Conservation (phyloP, 129 eudicot species). For the Dittrichia graveolens region DNA sequence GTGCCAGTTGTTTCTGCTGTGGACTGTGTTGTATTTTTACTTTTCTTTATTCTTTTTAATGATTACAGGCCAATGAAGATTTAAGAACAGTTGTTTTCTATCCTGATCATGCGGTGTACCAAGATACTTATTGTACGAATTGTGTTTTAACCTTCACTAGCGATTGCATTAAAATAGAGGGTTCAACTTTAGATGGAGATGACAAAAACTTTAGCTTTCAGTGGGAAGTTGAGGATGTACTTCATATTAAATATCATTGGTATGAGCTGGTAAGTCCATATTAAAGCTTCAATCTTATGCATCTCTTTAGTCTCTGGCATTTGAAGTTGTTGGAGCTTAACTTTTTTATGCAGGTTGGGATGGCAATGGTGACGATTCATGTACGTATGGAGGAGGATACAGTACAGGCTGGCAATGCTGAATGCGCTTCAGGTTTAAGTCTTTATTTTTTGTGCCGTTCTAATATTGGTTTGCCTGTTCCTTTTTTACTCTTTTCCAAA, state of each 20-base stretch:
- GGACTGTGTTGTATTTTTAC: constrained; percentile 4
- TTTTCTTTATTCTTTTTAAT: constrained; percentile 14
- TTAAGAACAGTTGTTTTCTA: constrained; percentile 41
- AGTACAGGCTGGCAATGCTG: constrained; percentile 28
- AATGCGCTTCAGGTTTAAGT: constrained; percentile 52
- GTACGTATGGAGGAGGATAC: constrained; percentile 49
- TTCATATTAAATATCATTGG: constrained; percentile 57
- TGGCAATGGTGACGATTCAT: constrained; percentile 48
- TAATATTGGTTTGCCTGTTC: background rate
- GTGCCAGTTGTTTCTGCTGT: constrained; percentile 14
- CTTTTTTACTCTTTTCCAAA: too few species aligned
- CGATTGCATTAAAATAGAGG: constrained; percentile 46
- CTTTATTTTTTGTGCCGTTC: constrained; percentile 6
- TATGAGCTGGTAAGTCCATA: constrained; percentile 53
- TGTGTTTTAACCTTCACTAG: constrained; percentile 51
- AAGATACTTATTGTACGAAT: constrained; percentile 47
- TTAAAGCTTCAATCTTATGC: background rate
- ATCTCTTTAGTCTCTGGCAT: background rate
- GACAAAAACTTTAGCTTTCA: constrained; percentile 38
- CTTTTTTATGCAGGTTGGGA: constrained; percentile 44
- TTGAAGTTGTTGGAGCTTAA: constrained; percentile 21
- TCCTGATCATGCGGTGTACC: constrained; percentile 64
- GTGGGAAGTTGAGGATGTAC: constrained; percentile 63
- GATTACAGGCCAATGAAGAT: constrained; percentile 53
- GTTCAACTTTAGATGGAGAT: constrained; percentile 38